These are phyloP conservation scores for Acrocalymma vagum DNA, from an alignment of 2,329 filamentous ascomycete species.

Conservation along the genomic window DNA sequence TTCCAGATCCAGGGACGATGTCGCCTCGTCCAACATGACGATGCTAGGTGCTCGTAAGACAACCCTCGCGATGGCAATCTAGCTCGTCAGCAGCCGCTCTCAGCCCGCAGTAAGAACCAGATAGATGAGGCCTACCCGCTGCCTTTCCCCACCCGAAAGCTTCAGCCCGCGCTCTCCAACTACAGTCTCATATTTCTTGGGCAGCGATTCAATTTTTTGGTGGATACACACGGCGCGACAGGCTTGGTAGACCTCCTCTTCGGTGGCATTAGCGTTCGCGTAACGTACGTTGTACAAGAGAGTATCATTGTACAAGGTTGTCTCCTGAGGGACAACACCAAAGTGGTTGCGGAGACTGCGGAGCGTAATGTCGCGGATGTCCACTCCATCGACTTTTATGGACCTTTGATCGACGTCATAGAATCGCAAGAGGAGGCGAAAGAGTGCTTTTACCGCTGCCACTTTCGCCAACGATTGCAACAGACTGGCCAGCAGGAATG, in stretches of 20 bases:
- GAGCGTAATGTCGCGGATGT: conserved; percentile 65
- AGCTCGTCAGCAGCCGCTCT: conserved; percentile 52
- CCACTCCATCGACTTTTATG: conserved; percentile 63
- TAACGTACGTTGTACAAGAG: conserved; percentile 71
- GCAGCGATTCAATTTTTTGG: conserved; percentile 66
- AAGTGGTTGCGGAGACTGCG: conserved; percentile 63
- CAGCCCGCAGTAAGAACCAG: conserved; percentile 64
- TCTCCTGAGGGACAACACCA: conserved; percentile 71
- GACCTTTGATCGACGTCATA: conserved; percentile 62
- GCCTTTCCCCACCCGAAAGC: conserved; percentile 70
- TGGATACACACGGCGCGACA: conserved; percentile 68
- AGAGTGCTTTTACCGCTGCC: conserved; percentile 65
- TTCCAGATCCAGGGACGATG: conserved; percentile 57
- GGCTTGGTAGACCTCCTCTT: conserved; percentile 65
- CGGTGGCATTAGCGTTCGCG: conserved; percentile 63
- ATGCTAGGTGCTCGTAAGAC: conserved; percentile 80
- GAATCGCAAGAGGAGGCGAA: conserved; percentile 65
- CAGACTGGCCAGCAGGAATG: conserved; percentile 58
- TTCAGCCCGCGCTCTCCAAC: conserved; percentile 39
- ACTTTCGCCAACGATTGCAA: conserved; percentile 67
- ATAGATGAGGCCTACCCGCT: conserved; percentile 69
- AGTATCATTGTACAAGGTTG: conserved; percentile 67
- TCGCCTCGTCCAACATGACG: conserved; percentile 82
- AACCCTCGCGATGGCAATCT: conserved; percentile 71
- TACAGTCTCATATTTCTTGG: conserved; percentile 40